These are phyloP conservation scores for Ophiostoma sp. DNA, from an alignment of 2,329 filamentous ascomycete species.

Conservation along the genomic window DNA sequence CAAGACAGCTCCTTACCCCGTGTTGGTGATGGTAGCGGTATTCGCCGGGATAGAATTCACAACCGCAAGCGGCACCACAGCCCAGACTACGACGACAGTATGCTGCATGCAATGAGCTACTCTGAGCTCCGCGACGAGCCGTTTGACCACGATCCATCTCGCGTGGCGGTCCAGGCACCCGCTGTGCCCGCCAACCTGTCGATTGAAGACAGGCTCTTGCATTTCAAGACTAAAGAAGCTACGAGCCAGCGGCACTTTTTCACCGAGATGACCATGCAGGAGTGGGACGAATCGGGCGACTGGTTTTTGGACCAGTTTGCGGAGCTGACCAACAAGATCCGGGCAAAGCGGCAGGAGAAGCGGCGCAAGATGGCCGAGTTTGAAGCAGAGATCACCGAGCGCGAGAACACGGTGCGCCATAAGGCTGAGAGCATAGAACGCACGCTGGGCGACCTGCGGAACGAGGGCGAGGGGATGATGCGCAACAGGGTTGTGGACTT, in stretches of 20 bases:
- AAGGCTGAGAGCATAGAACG: slow-evolving; percentile 51
- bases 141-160: slow-evolving; percentile 54
- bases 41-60: slow-evolving; percentile 20
- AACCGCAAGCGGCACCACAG: slow-evolving; percentile 42
- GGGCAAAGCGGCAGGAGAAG: slow-evolving; percentile 46
- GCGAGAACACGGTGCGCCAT: slow-evolving; percentile 50
- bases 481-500: slow-evolving; percentile 39
- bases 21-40: slow-evolving; percentile 7
- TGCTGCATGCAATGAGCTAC: slow-evolving; percentile 51
- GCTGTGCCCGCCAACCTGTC: slow-evolving; percentile 36
- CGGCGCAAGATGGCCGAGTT: slow-evolving; percentile 47
- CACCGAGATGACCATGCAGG: slow-evolving; percentile 47
- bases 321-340: slow-evolving; percentile 45
- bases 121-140: slow-evolving; percentile 46
- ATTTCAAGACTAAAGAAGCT: slow-evolving; percentile 45
- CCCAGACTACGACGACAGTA: slow-evolving; percentile 53
- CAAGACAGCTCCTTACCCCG: slow-evolving; percentile 28
- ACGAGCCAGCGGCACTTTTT: slow-evolving; percentile 46
- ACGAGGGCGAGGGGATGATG: slow-evolving; percentile 54
- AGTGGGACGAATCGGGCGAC: slow-evolving; percentile 56
- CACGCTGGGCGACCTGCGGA: slow-evolving; percentile 51
- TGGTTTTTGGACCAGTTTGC: slow-evolving; percentile 55
- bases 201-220: slow-evolving; percentile 45
- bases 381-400: slow-evolving; percentile 50
- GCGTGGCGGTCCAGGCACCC: slow-evolving; percentile 38